Evolutionary conservation across 805 yeast genomes (phyloP), one percentile per base, ranked within the genome.

Genomic region (Nakazawaea pomicola): DNA sequence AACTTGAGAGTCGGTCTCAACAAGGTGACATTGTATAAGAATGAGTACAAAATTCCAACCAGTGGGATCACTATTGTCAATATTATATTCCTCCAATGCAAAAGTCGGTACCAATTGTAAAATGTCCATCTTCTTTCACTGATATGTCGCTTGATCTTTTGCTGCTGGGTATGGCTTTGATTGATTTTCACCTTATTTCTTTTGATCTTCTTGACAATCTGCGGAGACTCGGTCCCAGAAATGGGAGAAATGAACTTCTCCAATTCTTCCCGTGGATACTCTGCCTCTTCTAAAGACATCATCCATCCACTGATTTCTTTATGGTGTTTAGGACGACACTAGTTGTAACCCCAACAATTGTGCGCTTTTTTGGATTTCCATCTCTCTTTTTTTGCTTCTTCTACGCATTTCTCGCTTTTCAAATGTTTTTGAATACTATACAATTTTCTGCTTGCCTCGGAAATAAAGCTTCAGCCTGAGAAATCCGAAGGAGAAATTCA

Each of bases 71-170:
- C 48, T 29, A 76, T 63, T 20, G 80, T 75, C 46, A 80, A 63
- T 11, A 72, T 58, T 36, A 80, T 60, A 55, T 84, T 81, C 49
- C 78, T 65, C 95, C 95, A 86, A 60, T 83, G 83, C 47, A 86
- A 67, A 61, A 83, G 86, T 49, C 76, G 61, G 57, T 78, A 68
- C 80, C 88, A 83, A 62, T 84, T 84, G 51, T 72, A 49, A 47
- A 75, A 57, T n/a, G 90, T 83, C 80, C 84, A 78, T 6, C 88
- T 83, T 61, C 81, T 70, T 55, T 84, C 90, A 21, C 83, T 70
- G 38, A 83, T 78, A 58, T 80, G 88, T 16, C 61, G 43, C 33
- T 64, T 45, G 3, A 61, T 14, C 17, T 30, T 34, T 17, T 34
- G 43, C 9, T 34, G 43, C 18, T 39, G 43, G 5, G 54, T 40